Percentiles rank a stretch among this genome's conserved stretches.
Conservation (phyloP, 257 asterid genomes). For the Prunella vulgaris region DNA sequence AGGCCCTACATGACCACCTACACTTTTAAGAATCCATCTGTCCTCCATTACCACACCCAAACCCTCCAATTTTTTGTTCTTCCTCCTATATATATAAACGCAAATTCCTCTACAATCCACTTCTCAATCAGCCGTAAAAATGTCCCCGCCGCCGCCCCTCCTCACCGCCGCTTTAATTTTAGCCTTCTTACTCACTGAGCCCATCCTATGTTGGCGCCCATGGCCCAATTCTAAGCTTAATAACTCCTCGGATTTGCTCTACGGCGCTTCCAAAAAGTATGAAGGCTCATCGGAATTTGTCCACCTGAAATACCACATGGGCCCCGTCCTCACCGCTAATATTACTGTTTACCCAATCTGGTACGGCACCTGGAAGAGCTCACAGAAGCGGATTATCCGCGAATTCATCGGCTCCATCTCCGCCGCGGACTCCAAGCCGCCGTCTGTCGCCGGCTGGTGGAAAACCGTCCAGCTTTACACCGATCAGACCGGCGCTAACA, state of each 20-base stretch:
- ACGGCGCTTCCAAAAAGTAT: conserved; percentile 63
- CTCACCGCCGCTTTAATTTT: conserved; percentile 23
- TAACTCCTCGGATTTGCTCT: conserved; percentile 49
- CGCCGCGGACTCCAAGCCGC: conserved; percentile 39
- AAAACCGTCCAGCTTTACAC: conserved; percentile 66
- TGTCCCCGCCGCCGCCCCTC: conserved; percentile 21
- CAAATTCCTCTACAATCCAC: neutral
- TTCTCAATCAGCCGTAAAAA: conserved; percentile 8
- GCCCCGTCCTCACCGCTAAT: conserved; percentile 74
- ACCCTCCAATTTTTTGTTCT: conserved; percentile 8
- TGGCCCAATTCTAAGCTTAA: conserved; percentile 45
- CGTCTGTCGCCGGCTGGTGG: conserved; percentile 87
- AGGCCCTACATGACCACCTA: conserved; percentile 46
- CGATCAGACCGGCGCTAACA: conserved; percentile 71
- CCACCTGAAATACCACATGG: conserved; percentile 78
- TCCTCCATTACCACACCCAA: conserved; percentile 45
- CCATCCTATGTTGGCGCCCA: conserved; percentile 62
- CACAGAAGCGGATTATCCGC: conserved; percentile 82
- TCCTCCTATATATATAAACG: conserved; percentile 20
- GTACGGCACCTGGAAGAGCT: conserved; percentile 70
- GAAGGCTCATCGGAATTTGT: conserved; percentile 90
- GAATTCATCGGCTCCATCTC: conserved; percentile 77
- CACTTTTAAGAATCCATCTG: conserved; percentile 62
- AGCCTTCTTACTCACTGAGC: conserved; percentile 21
- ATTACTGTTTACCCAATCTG: conserved; percentile 82